Percentiles rank a stretch among this genome's conserved stretches.
These are phyloP conservation scores for Baudoinia panamericana DNA, from an alignment of 495 filamentous ascomycete genomes.

Conservation along the genomic window DNA sequence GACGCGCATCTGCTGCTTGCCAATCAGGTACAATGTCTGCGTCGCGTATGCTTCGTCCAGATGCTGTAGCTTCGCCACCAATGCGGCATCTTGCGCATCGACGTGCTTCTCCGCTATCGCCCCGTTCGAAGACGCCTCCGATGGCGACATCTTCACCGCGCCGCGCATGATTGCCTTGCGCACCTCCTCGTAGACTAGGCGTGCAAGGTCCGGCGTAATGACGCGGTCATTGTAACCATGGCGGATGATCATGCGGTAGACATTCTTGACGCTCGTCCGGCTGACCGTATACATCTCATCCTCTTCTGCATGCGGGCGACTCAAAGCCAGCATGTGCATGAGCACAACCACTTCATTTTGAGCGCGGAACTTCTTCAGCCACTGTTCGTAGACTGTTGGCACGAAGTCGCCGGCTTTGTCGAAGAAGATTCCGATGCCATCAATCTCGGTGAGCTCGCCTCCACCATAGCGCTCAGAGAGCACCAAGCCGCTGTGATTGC, in stretches of 20 bases:
- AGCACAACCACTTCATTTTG: conserved; percentile 26
- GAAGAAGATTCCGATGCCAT: conserved; percentile 29
- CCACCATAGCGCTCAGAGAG: conserved; percentile 20
- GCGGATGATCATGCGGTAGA: conserved; percentile 45
- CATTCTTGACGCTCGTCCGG: conserved; percentile 2
- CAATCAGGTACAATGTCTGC: conserved; percentile 55
- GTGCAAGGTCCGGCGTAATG: conserved; percentile 47
- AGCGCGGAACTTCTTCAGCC: conserved; percentile 26
- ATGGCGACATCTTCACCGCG: conserved; percentile 6
- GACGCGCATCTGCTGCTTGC: conserved; percentile 59
- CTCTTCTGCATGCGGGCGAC: conserved; percentile 17
- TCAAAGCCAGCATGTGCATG: conserved; percentile 27
- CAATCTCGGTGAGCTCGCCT: conserved; percentile 19
- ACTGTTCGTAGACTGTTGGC: conserved; percentile 26
- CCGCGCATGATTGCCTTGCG: conserved; percentile 38
- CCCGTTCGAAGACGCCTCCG: background rate
- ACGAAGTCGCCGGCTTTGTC: conserved; percentile 29
- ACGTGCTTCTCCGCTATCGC: background rate
- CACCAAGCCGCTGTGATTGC: conserved; percentile 1
- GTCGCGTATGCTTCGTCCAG: conserved; percentile 46
- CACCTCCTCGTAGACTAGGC: conserved; percentile 47
- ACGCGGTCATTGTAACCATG: conserved; percentile 61
- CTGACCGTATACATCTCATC: conserved; percentile 10
- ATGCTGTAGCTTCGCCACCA: conserved; percentile 28
- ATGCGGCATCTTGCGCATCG: background rate